A percentile compares a stretch with the other conserved stretches of the same genome.
phyloP scores from a whole-genome alignment of 345 rosid species.

The Nasturtium officinale region DNA sequence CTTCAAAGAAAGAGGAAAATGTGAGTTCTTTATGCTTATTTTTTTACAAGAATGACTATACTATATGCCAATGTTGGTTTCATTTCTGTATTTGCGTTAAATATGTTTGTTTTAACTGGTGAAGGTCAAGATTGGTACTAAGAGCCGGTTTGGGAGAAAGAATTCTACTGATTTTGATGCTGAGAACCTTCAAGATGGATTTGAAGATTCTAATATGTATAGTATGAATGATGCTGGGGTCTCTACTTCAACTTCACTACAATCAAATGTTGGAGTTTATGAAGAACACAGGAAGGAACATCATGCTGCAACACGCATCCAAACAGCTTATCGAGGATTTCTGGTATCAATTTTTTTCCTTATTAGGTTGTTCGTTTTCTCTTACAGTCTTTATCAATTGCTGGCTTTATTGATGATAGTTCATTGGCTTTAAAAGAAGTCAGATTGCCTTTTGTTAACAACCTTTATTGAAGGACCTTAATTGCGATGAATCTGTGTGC shows the following conservation, averaged over 20 bases:
- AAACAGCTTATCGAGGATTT: constrained; percentile 94
- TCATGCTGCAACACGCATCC: constrained; percentile 81
- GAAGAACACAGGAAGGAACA: constrained; percentile 56
- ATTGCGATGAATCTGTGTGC: background rate
- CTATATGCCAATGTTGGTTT: background rate
- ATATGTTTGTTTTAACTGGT: constrained; percentile 1
- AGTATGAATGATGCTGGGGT: constrained; percentile 51
- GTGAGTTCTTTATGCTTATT: constrained; percentile 46
- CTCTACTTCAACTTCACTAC: constrained; percentile 57
- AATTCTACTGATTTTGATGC: constrained; percentile 60
- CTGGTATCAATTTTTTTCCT: constrained; percentile 54
- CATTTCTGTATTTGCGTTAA: background rate
- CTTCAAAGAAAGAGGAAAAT: constrained; percentile 66
- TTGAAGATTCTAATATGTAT: constrained; percentile 49
- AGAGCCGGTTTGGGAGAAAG: constrained; percentile 64
- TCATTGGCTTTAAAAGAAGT: background rate
- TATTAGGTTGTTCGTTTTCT: background rate
- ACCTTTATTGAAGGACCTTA: background rate
- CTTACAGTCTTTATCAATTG: background rate
- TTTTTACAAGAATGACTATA: background rate
- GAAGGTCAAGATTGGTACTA: constrained; percentile 58
- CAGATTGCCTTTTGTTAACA: background rate
- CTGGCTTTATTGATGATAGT: background rate
- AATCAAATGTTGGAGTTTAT: constrained; percentile 51
- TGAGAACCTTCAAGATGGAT: constrained; percentile 57